Base-by-base conservation (phyloP, 805 yeast genomes). In the Ogataea chonburiensis region DNA sequence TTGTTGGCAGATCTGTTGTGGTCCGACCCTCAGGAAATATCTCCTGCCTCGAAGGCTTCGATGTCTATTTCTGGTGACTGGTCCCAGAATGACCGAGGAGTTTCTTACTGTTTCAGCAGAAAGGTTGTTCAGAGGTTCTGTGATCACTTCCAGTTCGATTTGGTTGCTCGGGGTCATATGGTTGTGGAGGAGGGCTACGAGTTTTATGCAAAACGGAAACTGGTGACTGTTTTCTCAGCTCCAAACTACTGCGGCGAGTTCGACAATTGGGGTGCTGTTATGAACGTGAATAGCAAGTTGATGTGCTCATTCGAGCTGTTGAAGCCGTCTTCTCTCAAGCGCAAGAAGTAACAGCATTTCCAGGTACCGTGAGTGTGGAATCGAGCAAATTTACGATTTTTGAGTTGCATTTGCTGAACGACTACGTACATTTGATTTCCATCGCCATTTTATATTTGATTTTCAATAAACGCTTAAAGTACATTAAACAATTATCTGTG, bases 151-250 rank as follows among this genome's bases (percentile, higher is more conserved):
- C 77, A 79, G 37, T 79, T 85, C 62, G 94, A 85, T 61, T 63
- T 85, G 55, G 77, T 85, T 45, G 86, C 83, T 29, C 66, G 94
- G 52, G 94, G 91, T 6, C 94, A 85, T 56, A 85, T 85, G 94
- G 93, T 85, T 28, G 94, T 85, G 24, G 91, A 85, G 57, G 91
- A 85, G 55, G 94, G 94, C 3, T 85, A 85, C 55, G 93, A 85
- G 56, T 85, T 85, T 56, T 85, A 81, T 58, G 80, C 79, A 42
- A 79, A 77, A 53, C 66, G 86, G 50, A 79, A 78, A 55, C 64
- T 85, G 38, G 93, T 85, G 1, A 85, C 94, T 0, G 79, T 85
- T 1, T 85, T 85, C 52, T 75, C 81, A 43, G 94, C 93, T 4
- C 94, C 94, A 3, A 85, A 85, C 55, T 85, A 85, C 52, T 81